Base-by-base conservation (phyloP, 2,329 filamentous ascomycete genomes). In the Huntiella moniliformis region DNA sequence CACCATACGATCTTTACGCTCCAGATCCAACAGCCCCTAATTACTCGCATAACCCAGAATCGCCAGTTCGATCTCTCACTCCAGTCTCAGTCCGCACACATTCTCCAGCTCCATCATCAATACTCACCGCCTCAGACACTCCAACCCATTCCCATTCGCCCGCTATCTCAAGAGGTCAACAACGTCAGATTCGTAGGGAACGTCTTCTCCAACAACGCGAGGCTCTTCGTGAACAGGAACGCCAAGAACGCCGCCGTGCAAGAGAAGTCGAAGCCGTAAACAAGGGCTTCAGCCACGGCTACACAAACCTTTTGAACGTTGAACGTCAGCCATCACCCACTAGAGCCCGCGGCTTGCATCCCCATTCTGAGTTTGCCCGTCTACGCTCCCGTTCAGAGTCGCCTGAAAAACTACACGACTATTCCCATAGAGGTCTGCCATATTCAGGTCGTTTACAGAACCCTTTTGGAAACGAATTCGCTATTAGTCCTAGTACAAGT, bases 1-100 rank as follows among this genome's bases (percentile, higher is more conserved):
- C 47, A 4, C 42, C 16, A 8, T 46, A 42, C 32, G 28, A 38
- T 37, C 17, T 39, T 8, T 38, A 43, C 15, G 22, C 43, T 17
- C 33, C 43, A 10, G 28, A 35, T 31, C 15, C 17, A 15, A 17
- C 39, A 28, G 13, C 15, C 32, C 36, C 43, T 12, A 31, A 42
- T 18, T 45, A 42, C 17, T 31, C 39, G 34, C 15, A 43, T 35
- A 38, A 35, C 18, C 22, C 42, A n/a, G 38, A 12, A 36, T 15
- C 16, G 22, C 22, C 22, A 28, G 22, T 28, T 28, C 22, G 22
- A 28, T 28, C n/a, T 36, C 7, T 6, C 41, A 13, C n/a, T 34
- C 16, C 8, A 18, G 8, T 12, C 13, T 13, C 8, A 18, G 8
- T 12, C 13, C 7, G 10, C n/a, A 31, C 22, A 38, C 22, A 11